A percentile compares a stretch with the other conserved stretches of the same genome.
Evolutionary conservation across 352 stramenopile genomes (phyloP).

Genomic region (Globisporangium polare): DNA sequence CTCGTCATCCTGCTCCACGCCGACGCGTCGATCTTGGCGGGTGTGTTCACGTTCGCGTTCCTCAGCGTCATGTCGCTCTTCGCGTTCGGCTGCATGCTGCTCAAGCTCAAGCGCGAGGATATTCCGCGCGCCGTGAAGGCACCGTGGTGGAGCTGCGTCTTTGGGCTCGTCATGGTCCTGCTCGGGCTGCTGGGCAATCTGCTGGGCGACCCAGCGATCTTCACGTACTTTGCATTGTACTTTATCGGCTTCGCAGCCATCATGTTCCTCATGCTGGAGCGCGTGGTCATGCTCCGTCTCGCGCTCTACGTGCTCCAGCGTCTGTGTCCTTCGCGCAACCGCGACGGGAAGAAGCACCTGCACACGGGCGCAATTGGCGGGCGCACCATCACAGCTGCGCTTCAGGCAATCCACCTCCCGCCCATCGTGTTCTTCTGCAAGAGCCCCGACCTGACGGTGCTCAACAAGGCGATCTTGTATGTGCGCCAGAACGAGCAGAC

Average conservation of each 20-base stretch:
- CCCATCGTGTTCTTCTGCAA: constrained; percentile 93
- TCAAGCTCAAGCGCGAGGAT: constrained; percentile 82
- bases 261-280: constrained; percentile 82
- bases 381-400: constrained; percentile 54
- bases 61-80: constrained; percentile 82
- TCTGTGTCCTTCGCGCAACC: constrained; percentile 46
- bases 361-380: constrained; percentile 63
- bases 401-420: constrained; percentile 67
- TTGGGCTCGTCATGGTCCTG: constrained; percentile 19
- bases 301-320: constrained; percentile 62
- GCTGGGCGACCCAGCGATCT: constrained; percentile 30
- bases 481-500: constrained; percentile 91
- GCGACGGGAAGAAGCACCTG: constrained; percentile 21
- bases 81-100: constrained; percentile 68
- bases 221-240: constrained; percentile 83
- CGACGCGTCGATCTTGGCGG: constrained; percentile 78
- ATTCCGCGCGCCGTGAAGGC: constrained; percentile 56
- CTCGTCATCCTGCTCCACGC: constrained; percentile 77
- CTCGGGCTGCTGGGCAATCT: constrained; percentile 10
- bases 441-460: constrained; percentile 71
- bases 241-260: constrained; percentile 61
- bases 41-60: constrained; percentile 85
- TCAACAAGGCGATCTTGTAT: constrained; percentile 95
- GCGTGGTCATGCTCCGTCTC: constrained; percentile 71
- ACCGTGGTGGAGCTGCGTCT: constrained; percentile 28